Percentiles rank a stretch among this genome's conserved stretches.
These are phyloP conservation scores for Syzygium aromaticum DNA, from an alignment of 345 rosid species.

Conservation along the genomic window DNA sequence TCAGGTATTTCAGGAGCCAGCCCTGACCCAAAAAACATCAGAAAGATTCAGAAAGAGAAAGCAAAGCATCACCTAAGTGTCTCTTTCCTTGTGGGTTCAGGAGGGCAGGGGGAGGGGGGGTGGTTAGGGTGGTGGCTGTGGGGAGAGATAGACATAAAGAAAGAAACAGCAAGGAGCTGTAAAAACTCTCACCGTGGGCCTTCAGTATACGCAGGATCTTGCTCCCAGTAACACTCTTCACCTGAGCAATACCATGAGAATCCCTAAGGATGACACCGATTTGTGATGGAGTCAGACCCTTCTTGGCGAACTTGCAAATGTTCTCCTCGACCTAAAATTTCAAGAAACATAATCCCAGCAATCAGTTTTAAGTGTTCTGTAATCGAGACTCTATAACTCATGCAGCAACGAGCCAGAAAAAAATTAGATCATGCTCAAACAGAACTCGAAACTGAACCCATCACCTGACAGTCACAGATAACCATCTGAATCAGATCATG, in stretches of 20 bases:
- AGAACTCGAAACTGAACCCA: not conserved
- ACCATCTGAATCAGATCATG: not conserved
- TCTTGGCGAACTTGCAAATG: constrained; percentile 74
- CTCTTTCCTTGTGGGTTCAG: not conserved
- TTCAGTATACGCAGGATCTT: constrained; percentile 55
- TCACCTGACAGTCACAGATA: not conserved
- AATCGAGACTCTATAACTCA: not conserved
- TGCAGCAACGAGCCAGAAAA: not conserved
- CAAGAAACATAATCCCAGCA: not conserved
- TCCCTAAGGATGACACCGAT: constrained; percentile 72
- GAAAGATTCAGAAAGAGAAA: not conserved
- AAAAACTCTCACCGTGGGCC: constrained; percentile 30
- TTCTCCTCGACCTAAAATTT: constrained; percentile 39
- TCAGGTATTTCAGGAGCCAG: constrained; percentile 94
- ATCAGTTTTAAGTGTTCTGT: not conserved
- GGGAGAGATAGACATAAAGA: not conserved
- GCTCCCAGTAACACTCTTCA: constrained; percentile 58
- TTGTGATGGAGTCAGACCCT: constrained; percentile 67
- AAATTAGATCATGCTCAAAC: not conserved
- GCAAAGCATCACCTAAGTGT: not conserved
- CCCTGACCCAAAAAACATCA: constrained; percentile 16
- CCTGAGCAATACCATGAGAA: constrained; percentile 65
- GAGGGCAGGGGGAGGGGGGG: accelerated
- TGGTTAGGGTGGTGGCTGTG: accelerated
- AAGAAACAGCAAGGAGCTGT: not conserved